Percentiles rank a stretch among this genome's conserved stretches.
Conservation (phyloP, 2,329 filamentous ascomycete species). For the Anthostomella pinea region DNA sequence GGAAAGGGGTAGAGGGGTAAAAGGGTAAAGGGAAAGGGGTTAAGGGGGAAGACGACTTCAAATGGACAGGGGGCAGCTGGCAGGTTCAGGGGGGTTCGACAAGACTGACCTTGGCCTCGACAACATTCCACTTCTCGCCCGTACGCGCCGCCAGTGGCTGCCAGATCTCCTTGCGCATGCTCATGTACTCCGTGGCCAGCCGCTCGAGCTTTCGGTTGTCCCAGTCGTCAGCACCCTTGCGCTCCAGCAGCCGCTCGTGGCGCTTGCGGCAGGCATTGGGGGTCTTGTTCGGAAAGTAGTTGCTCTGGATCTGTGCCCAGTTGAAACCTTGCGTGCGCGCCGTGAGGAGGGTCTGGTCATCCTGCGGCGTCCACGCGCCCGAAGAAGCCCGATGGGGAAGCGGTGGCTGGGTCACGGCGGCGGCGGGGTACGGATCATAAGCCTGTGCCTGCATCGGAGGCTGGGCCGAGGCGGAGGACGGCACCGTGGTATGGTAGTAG, state of each 20-base stretch:
- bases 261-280: conserved; percentile 86
- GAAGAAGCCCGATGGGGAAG: conserved; percentile 54
- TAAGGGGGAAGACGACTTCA: too few relatives aligned
- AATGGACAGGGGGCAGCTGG: too few relatives aligned
- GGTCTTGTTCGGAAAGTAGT: conserved; percentile 74
- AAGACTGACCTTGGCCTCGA: conserved; percentile 57
- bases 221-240: conserved; percentile 73
- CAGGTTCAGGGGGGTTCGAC: too few relatives aligned
- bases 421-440: conserved; percentile 41
- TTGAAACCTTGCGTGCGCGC: conserved; percentile 75
- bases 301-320: conserved; percentile 76
- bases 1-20: not conserved
- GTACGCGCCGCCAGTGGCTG: conserved; percentile 65
- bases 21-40: not conserved
- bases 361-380: conserved; percentile 68
- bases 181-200: conserved; percentile 76
- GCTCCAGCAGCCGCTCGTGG: conserved; percentile 80
- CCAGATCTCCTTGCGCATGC: conserved; percentile 80
- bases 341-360: conserved; percentile 70
- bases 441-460: conserved; percentile 35
- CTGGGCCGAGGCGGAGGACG: conserved; percentile 31
- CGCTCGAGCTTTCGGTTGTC: conserved; percentile 71
- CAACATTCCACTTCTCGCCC: conserved; percentile 79
- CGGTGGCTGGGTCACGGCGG: conserved; percentile 34
- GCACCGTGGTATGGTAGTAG: conserved; percentile 40